phyloP scores from a whole-genome alignment of 768 basidiomycete species.

The Mycena galericulata region DNA sequence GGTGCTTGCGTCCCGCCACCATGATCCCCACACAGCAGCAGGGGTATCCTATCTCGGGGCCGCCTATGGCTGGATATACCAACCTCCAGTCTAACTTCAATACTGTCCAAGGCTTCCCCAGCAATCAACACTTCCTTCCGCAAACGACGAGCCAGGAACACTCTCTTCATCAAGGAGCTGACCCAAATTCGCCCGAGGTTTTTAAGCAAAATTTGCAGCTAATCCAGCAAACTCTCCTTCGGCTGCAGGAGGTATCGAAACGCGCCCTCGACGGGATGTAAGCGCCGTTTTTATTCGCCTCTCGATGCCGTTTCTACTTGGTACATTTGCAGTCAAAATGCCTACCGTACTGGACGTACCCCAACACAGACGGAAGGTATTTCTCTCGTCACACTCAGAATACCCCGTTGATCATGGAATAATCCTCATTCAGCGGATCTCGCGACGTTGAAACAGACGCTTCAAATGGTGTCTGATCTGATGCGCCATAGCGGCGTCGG shows the following conservation, averaged over 20 bases:
- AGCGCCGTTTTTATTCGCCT: slow-evolving; percentile 34
- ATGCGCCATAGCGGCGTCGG: slow-evolving; percentile 74
- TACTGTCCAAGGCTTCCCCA: neutral
- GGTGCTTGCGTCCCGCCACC: too few relatives aligned
- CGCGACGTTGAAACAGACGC: slow-evolving; percentile 60
- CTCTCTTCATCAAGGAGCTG: slow-evolving; percentile 48
- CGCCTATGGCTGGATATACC: slow-evolving; percentile 17
- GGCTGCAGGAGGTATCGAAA: slow-evolving; percentile 62
- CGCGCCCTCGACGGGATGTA: slow-evolving; percentile 67
- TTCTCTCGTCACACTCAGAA: neutral
- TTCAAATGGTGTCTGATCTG: slow-evolving; percentile 59
- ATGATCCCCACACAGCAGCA: slow-evolving; percentile 16
- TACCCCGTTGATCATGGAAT: neutral
- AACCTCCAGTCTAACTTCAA: slow-evolving; percentile 7
- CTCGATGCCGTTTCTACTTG: neutral
- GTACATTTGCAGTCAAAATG: slow-evolving; percentile 59
- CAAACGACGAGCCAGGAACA: slow-evolving; percentile 25
- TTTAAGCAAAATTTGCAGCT: slow-evolving; percentile 70
- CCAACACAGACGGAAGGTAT: slow-evolving; percentile 69
- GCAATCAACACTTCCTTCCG: slow-evolving; percentile 5
- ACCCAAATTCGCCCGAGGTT: slow-evolving; percentile 70
- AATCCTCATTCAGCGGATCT: slow-evolving; percentile 52
- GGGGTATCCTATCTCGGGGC: slow-evolving; percentile 7
- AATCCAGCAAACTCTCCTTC: slow-evolving; percentile 60
- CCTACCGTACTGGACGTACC: slow-evolving; percentile 67